Percentiles rank a stretch among this genome's conserved stretches.
These are phyloP conservation scores for Graphiopsis chlorocephala DNA, from an alignment of 2,329 filamentous ascomycete genomes.

Conservation along the genomic window DNA sequence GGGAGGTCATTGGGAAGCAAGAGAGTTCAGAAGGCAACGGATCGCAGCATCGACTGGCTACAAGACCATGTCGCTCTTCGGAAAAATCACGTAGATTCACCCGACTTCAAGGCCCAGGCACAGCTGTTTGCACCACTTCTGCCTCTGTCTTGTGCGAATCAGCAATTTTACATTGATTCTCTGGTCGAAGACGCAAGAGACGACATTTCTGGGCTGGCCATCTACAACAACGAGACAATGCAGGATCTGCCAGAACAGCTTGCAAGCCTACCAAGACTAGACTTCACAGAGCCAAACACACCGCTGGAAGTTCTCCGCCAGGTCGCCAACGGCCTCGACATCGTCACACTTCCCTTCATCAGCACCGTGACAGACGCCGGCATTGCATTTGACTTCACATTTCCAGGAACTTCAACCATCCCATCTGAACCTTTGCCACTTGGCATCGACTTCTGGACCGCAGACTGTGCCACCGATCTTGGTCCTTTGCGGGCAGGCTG, in stretches of 20 bases:
- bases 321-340: slow-evolving; percentile 71
- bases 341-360: slow-evolving; percentile 76
- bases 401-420: slow-evolving; percentile 53
- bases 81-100: slow-evolving; percentile 5
- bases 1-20: slow-evolving; percentile 54
- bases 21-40: slow-evolving; percentile 76
- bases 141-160: slow-evolving; percentile 69
- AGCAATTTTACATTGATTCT: slow-evolving; percentile 75
- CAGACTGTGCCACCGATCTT: slow-evolving; percentile 59
- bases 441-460: slow-evolving; percentile 75
- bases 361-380: slow-evolving; percentile 75
- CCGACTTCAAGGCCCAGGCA: slow-evolving; percentile 30
- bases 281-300: slow-evolving; percentile 65
- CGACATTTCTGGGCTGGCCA: slow-evolving; percentile 65
- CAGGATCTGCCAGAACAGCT: slow-evolving; percentile 64
- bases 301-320: slow-evolving; percentile 78
- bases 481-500: slow-evolving; percentile 64
- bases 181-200: slow-evolving; percentile 63
- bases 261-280: slow-evolving; percentile 66
- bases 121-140: slow-evolving; percentile 66
- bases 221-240: slow-evolving; percentile 73
- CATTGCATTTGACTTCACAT: slow-evolving; percentile 76
- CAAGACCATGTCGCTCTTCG: slow-evolving; percentile 57
- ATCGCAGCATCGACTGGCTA: slow-evolving; percentile 81
- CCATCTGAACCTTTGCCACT: slow-evolving; percentile 47